phyloP scores from a whole-genome alignment of 225 moss, liverwort and hornwort genomes.

The Physcomitrium patens region DNA sequence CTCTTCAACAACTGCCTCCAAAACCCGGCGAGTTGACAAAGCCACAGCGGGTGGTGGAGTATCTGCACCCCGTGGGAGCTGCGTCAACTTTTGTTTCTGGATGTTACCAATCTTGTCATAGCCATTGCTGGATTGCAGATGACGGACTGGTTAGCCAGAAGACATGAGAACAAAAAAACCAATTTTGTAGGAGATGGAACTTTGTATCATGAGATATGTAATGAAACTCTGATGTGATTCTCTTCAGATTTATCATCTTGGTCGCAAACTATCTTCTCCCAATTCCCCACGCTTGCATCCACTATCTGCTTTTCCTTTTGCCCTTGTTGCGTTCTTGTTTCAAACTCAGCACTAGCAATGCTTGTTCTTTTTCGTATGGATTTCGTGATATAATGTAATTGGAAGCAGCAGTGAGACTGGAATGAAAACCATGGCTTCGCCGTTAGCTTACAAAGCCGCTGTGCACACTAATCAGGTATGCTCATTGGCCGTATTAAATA shows the following conservation, averaged over 20 bases:
- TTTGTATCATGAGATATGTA: constrained; percentile 36
- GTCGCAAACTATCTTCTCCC: neutral
- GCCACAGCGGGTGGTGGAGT: constrained; percentile 24
- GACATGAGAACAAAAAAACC: constrained; percentile 46
- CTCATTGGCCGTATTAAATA: too few species aligned
- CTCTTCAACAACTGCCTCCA: constrained; percentile 16
- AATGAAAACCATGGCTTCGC: too few species aligned
- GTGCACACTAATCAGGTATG: too few species aligned
- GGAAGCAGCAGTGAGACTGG: too few species aligned
- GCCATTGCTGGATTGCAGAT: constrained; percentile 13
- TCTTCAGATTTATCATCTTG: constrained; percentile 28
- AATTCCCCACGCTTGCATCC: neutral
- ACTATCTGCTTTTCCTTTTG: neutral
- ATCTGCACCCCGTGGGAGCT: constrained; percentile 11
- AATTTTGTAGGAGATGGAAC: constrained; percentile 45
- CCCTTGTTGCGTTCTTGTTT: too few species aligned
- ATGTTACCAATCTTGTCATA: constrained; percentile 48
- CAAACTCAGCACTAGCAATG: too few species aligned
- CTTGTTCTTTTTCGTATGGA: too few species aligned
- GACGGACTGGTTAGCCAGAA: constrained; percentile 53
- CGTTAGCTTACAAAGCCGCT: too few species aligned
- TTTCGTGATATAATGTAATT: too few species aligned
- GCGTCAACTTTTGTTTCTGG: constrained; percentile 41
- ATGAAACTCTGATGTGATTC: constrained; percentile 28
- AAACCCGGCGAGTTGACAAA: constrained; percentile 37